Evolutionary conservation across 345 rosid genomes (phyloP).

Genomic region (Gossypium anomalum): DNA sequence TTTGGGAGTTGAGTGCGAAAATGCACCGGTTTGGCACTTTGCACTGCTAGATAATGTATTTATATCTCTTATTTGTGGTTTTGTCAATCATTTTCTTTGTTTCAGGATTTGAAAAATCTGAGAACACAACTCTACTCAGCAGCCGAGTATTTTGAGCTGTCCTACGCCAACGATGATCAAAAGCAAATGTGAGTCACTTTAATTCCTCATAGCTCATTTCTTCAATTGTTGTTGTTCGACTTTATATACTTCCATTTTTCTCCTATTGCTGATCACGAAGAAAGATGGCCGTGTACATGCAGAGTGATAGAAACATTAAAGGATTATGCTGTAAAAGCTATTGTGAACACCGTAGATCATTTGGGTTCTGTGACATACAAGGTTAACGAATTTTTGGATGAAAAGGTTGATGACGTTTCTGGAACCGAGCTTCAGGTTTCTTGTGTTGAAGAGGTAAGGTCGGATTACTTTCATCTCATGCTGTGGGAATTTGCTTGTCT

Average conservation of each 20-base stretch:
- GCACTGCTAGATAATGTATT: not conserved
- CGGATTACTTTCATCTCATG: not conserved
- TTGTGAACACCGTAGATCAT: constrained; percentile 92
- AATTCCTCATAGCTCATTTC: not conserved
- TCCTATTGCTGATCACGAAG: not conserved
- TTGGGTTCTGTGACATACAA: constrained; percentile 84
- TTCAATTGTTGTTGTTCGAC: not conserved
- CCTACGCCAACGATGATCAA: constrained; percentile 71
- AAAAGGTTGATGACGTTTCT: constrained; percentile 77
- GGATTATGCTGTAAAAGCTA: constrained; percentile 87
- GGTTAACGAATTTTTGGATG: constrained; percentile 79
- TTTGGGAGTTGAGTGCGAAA: not conserved
- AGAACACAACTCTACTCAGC: constrained; percentile 87
- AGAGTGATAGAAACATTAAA: constrained; percentile 86
- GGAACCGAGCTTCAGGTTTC: constrained; percentile 71
- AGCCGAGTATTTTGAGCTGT: constrained; percentile 85
- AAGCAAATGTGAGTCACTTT: constrained; percentile 66
- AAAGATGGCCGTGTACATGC: constrained; percentile 22
- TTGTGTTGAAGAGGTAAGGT: constrained; percentile 76
- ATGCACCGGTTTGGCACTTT: not conserved
- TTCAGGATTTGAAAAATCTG: constrained; percentile 81
- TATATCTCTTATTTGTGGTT: not conserved
- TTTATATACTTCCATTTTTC: constrained; percentile 1
- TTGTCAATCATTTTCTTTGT: not conserved
- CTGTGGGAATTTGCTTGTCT: not conserved